Percentiles rank a stretch among this genome's conserved stretches.
phyloP scores from a whole-genome alignment of 805 yeast species.

The Spathaspora passalidarum region DNA sequence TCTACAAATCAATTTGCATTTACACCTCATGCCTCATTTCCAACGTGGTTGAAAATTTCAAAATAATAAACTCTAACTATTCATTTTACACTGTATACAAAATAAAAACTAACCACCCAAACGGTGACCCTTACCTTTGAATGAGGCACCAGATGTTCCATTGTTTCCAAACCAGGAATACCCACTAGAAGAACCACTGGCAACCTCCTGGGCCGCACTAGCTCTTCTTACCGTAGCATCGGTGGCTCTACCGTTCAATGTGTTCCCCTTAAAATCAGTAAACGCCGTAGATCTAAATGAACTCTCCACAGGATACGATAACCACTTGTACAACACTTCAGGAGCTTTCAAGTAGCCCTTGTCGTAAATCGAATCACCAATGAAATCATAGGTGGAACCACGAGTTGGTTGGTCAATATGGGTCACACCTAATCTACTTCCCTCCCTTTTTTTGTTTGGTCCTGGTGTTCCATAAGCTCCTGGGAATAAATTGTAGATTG shows the following conservation, averaged over 20 bases:
- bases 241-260: not conserved
- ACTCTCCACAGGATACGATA: slow-evolving; percentile 26
- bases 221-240: not conserved
- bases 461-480: slow-evolving; percentile 21
- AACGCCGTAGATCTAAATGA: slow-evolving; percentile 29
- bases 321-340: slow-evolving; percentile 27
- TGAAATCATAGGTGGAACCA: slow-evolving; percentile 12
- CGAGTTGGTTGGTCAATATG: slow-evolving; percentile 4
- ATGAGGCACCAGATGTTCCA: slow-evolving; percentile 10
- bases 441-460: slow-evolving; percentile 6
- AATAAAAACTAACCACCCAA: slow-evolving; percentile 22
- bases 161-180: slow-evolving; percentile 13
- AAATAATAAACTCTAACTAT: not conserved
- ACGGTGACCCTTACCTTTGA: slow-evolving; percentile 36
- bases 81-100: slow-evolving; percentile 1
- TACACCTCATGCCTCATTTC: not conserved
- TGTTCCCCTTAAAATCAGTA: slow-evolving; percentile 1
- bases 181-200: slow-evolving; percentile 2
- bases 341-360: slow-evolving; percentile 60
- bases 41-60: not conserved
- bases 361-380: slow-evolving; percentile 44
- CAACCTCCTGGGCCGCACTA: not conserved
- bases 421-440: slow-evolving; percentile 29
- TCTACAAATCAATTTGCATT: not conserved
- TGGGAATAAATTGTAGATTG: slow-evolving; percentile 37